Evolutionary conservation across 352 stramenopile genomes (phyloP).

Genomic region (Phytophthora fragariae): DNA sequence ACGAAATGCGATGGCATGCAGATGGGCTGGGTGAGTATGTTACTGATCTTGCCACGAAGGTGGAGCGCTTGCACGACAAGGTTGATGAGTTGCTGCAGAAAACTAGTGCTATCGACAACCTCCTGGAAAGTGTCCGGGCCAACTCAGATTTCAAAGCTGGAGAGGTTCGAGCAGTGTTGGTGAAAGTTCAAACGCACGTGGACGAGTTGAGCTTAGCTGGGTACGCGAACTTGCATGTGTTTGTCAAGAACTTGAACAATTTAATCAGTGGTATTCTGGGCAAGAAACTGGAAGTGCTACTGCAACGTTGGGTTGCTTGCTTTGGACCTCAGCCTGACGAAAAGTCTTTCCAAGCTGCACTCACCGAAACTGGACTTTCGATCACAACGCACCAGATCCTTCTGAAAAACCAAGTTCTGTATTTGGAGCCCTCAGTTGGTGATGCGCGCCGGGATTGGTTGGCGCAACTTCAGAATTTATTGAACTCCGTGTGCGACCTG

Average conservation of each 20-base stretch:
- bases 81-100: conserved; percentile 96
- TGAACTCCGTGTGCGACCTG: conserved; percentile 95
- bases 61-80: conserved; percentile 98
- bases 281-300: conserved; percentile 71
- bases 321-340: conserved; percentile 74
- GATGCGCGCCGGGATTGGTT: conserved; percentile 91
- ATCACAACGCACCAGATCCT: conserved; percentile 92
- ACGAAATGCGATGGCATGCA: conserved; percentile 91
- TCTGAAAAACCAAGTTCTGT: conserved; percentile 97
- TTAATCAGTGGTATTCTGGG: conserved; percentile 88
- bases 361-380: conserved; percentile 55
- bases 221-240: conserved; percentile 93
- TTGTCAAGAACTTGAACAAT: conserved; percentile 92
- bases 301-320: conserved; percentile 75
- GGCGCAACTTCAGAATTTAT: conserved; percentile 92
- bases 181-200: conserved; percentile 92
- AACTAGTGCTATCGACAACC: conserved; percentile 92
- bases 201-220: conserved; percentile 96
- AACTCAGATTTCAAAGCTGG: conserved; percentile 63
- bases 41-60: conserved; percentile 89
- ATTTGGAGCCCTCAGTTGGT: conserved; percentile 95
- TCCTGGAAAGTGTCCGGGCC: conserved; percentile 82
- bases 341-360: conserved; percentile 55
- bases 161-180: conserved; percentile 69
- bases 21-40: conserved; percentile 90